Base-by-base conservation (phyloP, 1,139 yeast species). In the Pichia sp. region DNA sequence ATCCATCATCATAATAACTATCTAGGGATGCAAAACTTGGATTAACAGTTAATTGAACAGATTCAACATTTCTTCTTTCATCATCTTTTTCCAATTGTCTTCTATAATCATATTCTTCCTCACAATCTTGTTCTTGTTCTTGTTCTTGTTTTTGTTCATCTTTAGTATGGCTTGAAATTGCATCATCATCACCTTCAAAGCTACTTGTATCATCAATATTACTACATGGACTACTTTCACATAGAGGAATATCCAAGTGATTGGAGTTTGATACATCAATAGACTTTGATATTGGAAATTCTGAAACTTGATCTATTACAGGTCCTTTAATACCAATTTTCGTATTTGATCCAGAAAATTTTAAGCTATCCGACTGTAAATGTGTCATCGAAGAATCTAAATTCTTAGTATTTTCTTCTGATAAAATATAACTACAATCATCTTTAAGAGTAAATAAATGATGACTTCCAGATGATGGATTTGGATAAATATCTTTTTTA, bases 11-110 rank as follows among this genome's bases (percentile, higher is more conserved):
- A 63, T 83, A 83, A 52, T 80, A 75, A 62, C 90, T 83, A 63
- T 85, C 90, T 63, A 86, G 70, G 0, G 91, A 84, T 0, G 91
- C 93, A 72, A 84, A 84, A 58, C 90, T 83, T 49, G 85, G 87
- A 57, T 81, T 83, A 22, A 83, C 73, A 0, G 90, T 88, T 45
- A 85, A 65, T 22, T 83, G 38, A 5, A 49, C 58, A 61, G 75
- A 71, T 3, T 52, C 55, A 22, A 46, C 18, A 5, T 41, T 42
- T 11, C 38, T 10, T 13, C 43, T 36, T 6, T 34, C 31, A n/a
- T 49, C 57, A 14, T 49, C 42, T 16, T 47, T 31, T n/a, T 46
- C 46, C 8, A 62, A 45, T 11, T 69, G 61, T 58, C 64, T 57
- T 61, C 73, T 45, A 57, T 64, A 62, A 45, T 62, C 66, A 48